Conservation (phyloP, 192 early-diverging fungal genomes). For the Backusella australiensis region DNA sequence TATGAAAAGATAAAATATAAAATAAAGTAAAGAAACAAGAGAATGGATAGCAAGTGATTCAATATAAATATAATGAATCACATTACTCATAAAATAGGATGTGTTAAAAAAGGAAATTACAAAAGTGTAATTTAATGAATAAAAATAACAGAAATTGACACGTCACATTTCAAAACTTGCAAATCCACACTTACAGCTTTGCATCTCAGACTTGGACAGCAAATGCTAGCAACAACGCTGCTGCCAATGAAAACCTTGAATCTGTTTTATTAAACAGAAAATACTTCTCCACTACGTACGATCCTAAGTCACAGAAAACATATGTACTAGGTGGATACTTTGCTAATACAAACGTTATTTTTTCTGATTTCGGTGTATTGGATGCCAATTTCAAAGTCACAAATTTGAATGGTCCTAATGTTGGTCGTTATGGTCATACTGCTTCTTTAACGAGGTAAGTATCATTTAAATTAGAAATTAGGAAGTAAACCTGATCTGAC, state of each 20-base stretch:
- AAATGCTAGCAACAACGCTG: neutral
- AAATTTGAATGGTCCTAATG: neutral
- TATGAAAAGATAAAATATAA: no score
- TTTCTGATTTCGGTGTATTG: slow-evolving; percentile 13
- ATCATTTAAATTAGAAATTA: neutral
- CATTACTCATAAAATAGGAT: no score
- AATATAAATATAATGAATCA: no score
- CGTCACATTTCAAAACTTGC: neutral
- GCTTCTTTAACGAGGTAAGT: slow-evolving; percentile 21
- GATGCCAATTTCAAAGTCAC: neutral
- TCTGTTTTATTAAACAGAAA: slow-evolving; percentile 2
- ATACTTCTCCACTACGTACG: slow-evolving; percentile 15
- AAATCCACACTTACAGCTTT: neutral
- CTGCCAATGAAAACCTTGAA: neutral
- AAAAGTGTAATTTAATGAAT: no score
- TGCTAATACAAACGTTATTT: neutral
- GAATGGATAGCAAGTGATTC: no score
- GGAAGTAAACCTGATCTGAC: neutral
- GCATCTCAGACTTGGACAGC: slow-evolving; percentile 2
- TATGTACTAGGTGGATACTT: slow-evolving; percentile 22
- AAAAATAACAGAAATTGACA: no score
- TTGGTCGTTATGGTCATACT: slow-evolving; percentile 23
- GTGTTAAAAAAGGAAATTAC: no score
- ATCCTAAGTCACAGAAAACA: neutral
- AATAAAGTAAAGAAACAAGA: no score